A percentile compares a stretch with the other conserved stretches of the same genome.
Evolutionary conservation across 1,284 basidiomycete species (phyloP).

Genomic region (Microbotryomycetes sp.): DNA sequence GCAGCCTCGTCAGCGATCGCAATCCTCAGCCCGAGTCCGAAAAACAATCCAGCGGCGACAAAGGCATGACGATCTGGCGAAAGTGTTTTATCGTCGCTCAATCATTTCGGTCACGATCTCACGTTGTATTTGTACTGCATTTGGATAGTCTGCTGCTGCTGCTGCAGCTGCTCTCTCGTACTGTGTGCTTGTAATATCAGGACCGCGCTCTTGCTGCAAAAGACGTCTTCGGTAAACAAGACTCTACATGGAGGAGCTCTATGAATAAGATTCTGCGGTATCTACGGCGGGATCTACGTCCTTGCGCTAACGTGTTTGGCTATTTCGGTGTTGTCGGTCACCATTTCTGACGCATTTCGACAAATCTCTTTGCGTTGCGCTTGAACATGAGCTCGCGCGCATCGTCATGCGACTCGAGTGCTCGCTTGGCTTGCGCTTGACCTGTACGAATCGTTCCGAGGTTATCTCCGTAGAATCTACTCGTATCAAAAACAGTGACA

Average conservation of each 20-base stretch:
- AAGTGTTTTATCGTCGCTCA: no score
- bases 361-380: background rate
- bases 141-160: no score
- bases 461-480: slow-evolving; percentile 27
- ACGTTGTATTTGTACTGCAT: no score
- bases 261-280: no score
- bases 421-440: background rate
- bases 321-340: background rate
- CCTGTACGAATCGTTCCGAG: slow-evolving; percentile 26
- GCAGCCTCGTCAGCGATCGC: slow-evolving; percentile 14
- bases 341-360: background rate
- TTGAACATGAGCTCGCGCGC: background rate
- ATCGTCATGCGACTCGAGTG: background rate
- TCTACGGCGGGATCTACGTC: no score
- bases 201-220: no score
- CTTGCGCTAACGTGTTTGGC: background rate
- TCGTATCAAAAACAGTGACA: background rate
- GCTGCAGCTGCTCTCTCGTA: no score
- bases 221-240: no score
- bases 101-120: no score
- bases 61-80: no score
- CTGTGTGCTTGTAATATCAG: no score
- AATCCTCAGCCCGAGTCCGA: slow-evolving; percentile 16
- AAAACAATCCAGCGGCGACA: background rate
- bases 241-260: no score